Evolutionary conservation across 2,329 filamentous ascomycete genomes (phyloP).

Genomic region (Talaromyces pinophilus): DNA sequence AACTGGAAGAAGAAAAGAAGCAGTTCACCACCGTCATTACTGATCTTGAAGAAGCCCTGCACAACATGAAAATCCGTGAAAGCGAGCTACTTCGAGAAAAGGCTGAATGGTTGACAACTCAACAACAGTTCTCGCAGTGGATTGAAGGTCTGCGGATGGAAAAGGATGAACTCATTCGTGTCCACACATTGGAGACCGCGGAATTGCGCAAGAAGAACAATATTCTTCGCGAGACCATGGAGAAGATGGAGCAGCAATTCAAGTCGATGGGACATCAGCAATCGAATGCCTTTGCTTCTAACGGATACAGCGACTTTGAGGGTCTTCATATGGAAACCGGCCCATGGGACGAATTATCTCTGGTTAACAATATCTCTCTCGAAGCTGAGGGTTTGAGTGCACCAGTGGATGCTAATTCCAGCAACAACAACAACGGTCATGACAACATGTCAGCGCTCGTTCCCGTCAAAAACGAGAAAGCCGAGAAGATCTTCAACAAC

Average conservation of each 20-base stretch:
- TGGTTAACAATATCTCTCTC: constrained; percentile 64
- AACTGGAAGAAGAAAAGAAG: constrained; percentile 96
- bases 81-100: constrained; percentile 56
- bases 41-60: constrained; percentile 76
- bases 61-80: constrained; percentile 65
- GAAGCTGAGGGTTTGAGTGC: constrained; percentile 42
- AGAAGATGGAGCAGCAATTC: constrained; percentile 47
- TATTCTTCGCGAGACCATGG: constrained; percentile 69
- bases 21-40: constrained; percentile 74
- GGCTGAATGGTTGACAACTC: constrained; percentile 66
- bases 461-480: constrained; percentile 43
- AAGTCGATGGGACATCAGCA: constrained; percentile 40
- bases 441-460: constrained; percentile 45
- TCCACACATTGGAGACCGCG: constrained; percentile 84
- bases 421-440: constrained; percentile 18
- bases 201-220: constrained; percentile 91
- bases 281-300: constrained; percentile 56
- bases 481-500: constrained; percentile 49
- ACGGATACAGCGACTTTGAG: constrained; percentile 79
- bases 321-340: constrained; percentile 74
- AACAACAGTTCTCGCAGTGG: constrained; percentile 72
- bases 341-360: constrained; percentile 79
- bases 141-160: constrained; percentile 77
- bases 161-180: constrained; percentile 87
- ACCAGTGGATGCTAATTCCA: constrained; percentile 26